Base-by-base conservation (phyloP, 352 stramenopile genomes). In the Globisporangium canariense region DNA sequence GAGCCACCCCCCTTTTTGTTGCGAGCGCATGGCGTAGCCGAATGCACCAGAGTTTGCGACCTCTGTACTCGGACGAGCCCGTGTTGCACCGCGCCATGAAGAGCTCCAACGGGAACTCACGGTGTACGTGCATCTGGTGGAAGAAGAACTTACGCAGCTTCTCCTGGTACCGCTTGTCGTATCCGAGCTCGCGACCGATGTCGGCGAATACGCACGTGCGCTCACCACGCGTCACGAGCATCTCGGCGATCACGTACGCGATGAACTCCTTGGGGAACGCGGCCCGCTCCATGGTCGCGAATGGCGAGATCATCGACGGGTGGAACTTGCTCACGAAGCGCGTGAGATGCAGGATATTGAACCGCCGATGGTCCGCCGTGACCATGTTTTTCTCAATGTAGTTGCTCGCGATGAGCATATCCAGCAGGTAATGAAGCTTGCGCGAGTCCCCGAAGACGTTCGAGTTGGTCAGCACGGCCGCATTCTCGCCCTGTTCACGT, bases 71-170 rank as follows among this genome's bases (percentile, higher is more conserved):
- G 2, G 65, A 68, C 4, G 71, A 73, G 49, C 64, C 57, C 0
- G 82, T 90, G 67, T 84, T 94, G 65, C 85, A 94, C 18, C 83
- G 68, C 20, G 86, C 84, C 81, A 91, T 92, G 58, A 95, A 95
- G 30, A 93, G 62, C 34, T 93, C 76, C 3, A 95, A 51, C 4
- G 84, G 86, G 50, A 91, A 95, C 20, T 62, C 66, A 8, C 73
- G 66, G 34, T 86, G 74, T 2, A 72, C 50, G 22, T 81, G 69
- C 75, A 86, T 89, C 57, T 94, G 78, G 58, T 91, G 80, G 11
- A 88, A 83, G 52, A 95, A 93, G 70, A 85, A 90, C 58, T 91
- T 93, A 22, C 86, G 84, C 36, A 95, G 66, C 41, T 89, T 87
- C 57, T 93, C 84, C 60, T 95, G 86, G 14, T 88, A 76, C 6